Conservation (phyloP, 306 rosid species). For the Luffa aegyptiaca region DNA sequence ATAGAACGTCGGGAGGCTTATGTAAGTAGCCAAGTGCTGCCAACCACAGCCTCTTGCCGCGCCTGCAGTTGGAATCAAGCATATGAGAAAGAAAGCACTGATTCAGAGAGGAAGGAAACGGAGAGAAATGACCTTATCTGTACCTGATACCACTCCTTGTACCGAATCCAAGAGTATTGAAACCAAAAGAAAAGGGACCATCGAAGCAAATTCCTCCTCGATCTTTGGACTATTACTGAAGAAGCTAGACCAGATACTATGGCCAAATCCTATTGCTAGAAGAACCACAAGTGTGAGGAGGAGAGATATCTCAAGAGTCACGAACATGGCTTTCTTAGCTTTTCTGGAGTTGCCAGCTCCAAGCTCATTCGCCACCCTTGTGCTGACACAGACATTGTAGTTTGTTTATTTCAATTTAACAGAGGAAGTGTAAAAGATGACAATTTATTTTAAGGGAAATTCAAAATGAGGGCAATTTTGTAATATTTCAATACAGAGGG, state of each 20-base stretch:
- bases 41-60: conserved; percentile 78
- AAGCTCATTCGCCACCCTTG: conserved; percentile 74
- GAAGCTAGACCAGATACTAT: conserved; percentile 41
- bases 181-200: conserved; percentile 50
- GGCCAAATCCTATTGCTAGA: conserved; percentile 46
- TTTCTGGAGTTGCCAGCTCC: conserved; percentile 50
- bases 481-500: too few species aligned
- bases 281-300: conserved; percentile 36
- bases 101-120: neutral
- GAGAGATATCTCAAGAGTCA: conserved; percentile 52
- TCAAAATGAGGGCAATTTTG: too few species aligned
- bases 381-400: conserved; percentile 29
- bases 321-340: conserved; percentile 69
- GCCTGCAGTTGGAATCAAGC: conserved; percentile 30
- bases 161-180: conserved; percentile 55
- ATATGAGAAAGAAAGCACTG: neutral
- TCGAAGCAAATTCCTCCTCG: conserved; percentile 41
- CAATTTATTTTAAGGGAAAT: too few species aligned
- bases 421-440: too few species aligned
- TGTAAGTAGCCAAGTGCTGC: conserved; percentile 55
- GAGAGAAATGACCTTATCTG: neutral
- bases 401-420: neutral
- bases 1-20: conserved; percentile 55
- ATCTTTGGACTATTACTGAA: conserved; percentile 40
- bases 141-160: conserved; percentile 84